phyloP scores from a whole-genome alignment of 768 basidiomycete genomes.

The Suillus brevipes region DNA sequence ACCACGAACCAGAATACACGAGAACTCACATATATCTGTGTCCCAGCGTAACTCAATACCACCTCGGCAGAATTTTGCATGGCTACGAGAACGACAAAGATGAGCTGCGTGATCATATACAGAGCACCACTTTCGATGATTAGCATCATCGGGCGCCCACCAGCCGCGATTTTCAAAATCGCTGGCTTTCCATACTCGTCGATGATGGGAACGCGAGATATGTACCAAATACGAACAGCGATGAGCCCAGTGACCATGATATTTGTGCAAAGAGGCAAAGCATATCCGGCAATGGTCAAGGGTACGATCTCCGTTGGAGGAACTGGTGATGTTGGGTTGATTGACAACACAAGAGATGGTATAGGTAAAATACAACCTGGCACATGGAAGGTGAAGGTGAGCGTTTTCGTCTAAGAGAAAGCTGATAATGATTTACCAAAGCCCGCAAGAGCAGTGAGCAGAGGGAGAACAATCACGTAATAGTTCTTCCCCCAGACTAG shows the following conservation, averaged over 20 bases:
- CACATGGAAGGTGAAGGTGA: not conserved
- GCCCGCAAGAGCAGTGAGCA: slow-evolving; percentile 25
- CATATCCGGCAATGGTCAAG: slow-evolving; percentile 29
- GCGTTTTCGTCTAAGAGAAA: not conserved
- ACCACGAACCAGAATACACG: not conserved
- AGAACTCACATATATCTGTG: slow-evolving; percentile 32
- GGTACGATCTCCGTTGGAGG: slow-evolving; percentile 31
- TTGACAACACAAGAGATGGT: not conserved
- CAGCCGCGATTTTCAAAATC: slow-evolving; percentile 4
- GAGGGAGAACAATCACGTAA: slow-evolving; percentile 30
- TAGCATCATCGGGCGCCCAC: slow-evolving; percentile 22
- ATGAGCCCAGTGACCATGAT: slow-evolving; percentile 36
- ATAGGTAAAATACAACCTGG: not conserved
- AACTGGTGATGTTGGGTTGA: not conserved
- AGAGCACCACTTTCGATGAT: slow-evolving; percentile 33
- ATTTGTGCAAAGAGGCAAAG: slow-evolving; percentile 36
- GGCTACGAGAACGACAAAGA: slow-evolving; percentile 33
- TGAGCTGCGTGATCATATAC: slow-evolving; percentile 31
- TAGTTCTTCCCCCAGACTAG: slow-evolving; percentile 31
- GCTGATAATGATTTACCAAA: slow-evolving; percentile 23
- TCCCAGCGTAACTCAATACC: slow-evolving; percentile 24
- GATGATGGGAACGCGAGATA: slow-evolving; percentile 8
- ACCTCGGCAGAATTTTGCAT: slow-evolving; percentile 29
- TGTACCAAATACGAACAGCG: slow-evolving; percentile 32
- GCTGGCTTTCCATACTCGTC: not conserved